Conservation (phyloP, 257 asterid genomes). For the Voacanga thouarsii region DNA sequence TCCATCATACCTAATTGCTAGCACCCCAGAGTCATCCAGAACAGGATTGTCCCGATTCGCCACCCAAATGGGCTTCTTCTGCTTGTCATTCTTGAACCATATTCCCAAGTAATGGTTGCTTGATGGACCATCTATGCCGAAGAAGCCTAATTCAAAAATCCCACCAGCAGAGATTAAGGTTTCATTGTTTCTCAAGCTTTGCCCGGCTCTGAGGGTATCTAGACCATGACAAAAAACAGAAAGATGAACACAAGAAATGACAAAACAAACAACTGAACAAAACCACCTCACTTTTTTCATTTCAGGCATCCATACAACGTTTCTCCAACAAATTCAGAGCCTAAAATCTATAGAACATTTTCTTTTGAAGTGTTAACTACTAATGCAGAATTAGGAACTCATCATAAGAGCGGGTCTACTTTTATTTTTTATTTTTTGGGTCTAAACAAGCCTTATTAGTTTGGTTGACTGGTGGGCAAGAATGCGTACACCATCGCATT, state of each 20-base stretch:
- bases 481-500: no score
- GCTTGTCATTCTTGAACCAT: neutral
- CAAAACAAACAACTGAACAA: neutral
- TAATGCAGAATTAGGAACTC: no score
- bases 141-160: constrained; percentile 14
- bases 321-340: no score
- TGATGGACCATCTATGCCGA: constrained; percentile 3
- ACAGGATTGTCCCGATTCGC: constrained; percentile 12
- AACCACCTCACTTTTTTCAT: neutral
- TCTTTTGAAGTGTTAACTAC: no score
- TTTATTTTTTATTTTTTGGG: no score
- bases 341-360: no score
- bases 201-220: neutral
- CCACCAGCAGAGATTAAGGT: constrained; percentile 4
- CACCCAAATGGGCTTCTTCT: constrained; percentile 8
- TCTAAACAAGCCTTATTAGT: no score
- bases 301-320: no score
- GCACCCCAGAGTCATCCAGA: constrained; percentile 1
- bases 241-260: neutral
- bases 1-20: constrained; percentile 12
- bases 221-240: neutral
- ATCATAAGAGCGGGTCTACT: no score
- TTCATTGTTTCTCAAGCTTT: neutral
- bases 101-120: constrained; percentile 6
- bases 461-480: no score